Percentiles rank a stretch among this genome's conserved stretches.
These are phyloP conservation scores for Fusarium graminum DNA, from an alignment of 2,329 filamentous ascomycete genomes.

Conservation along the genomic window DNA sequence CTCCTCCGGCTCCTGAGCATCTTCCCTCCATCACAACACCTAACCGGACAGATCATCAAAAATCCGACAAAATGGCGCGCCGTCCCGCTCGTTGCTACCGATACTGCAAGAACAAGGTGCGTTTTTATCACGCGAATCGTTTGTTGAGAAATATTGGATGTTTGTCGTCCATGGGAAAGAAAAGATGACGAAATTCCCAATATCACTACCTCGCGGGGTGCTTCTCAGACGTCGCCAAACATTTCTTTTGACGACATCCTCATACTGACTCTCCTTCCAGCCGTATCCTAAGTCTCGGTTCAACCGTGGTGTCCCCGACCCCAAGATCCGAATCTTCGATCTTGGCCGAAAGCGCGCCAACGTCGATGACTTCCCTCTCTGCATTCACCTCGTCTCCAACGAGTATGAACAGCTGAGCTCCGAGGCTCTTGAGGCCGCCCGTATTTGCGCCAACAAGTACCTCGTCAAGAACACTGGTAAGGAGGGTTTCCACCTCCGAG, in stretches of 20 bases:
- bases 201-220: constrained; percentile 7
- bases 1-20: constrained; percentile 46
- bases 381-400: constrained; percentile 99
- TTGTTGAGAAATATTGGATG: constrained; percentile 27
- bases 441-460: constrained; percentile 99
- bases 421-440: constrained; percentile 98
- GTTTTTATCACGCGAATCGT: constrained; percentile 53
- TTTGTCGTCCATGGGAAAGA: constrained; percentile 14
- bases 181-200: constrained; percentile 30
- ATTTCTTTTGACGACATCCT: background rate
- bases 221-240: constrained; percentile 15
- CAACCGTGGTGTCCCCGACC: constrained; percentile 97
- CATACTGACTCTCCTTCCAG: constrained; percentile 58
- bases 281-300: constrained; percentile 99
- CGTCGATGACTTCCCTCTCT: constrained; percentile 99
- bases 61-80: constrained; percentile 95
- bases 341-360: constrained; percentile 98
- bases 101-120: constrained; percentile 99
- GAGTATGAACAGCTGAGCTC: constrained; percentile 99
- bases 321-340: constrained; percentile 97
- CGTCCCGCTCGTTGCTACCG: constrained; percentile 99
- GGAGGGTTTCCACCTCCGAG: constrained; percentile 80
- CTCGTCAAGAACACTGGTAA: constrained; percentile 79
- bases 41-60: constrained; percentile 57
- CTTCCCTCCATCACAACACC: constrained; percentile 56